These are phyloP conservation scores for Nicotiana undulata DNA, from an alignment of 257 asterid genomes.

Conservation along the genomic window DNA sequence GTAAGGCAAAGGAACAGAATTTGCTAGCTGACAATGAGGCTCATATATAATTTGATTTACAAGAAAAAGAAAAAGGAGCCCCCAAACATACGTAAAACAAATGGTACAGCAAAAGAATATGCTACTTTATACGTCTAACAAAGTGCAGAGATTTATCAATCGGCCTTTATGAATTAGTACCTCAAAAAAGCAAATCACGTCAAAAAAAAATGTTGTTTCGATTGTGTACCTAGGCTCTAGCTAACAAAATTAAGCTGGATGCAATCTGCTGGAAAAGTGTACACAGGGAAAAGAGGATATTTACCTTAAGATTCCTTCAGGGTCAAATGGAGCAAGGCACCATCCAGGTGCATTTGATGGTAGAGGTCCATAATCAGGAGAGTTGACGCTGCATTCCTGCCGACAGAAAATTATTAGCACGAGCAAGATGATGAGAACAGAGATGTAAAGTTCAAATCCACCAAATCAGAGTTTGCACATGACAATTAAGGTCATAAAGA, in stretches of 20 bases:
- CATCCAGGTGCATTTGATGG: conserved; percentile 79
- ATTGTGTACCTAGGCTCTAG: background rate
- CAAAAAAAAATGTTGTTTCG: background rate
- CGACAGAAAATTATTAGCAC: background rate
- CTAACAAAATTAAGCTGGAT: background rate
- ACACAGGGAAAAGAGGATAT: conserved; percentile 3
- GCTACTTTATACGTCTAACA: background rate
- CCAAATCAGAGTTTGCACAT: conserved; percentile 3
- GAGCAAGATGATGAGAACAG: background rate
- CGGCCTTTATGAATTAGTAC: background rate
- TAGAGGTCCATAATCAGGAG: conserved; percentile 87
- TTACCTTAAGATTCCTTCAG: conserved; percentile 87
- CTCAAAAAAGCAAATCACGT: background rate
- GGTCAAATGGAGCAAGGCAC: conserved; percentile 95
- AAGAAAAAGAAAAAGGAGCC: conserved; percentile 2
- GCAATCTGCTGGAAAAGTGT: background rate
- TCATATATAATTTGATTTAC: background rate
- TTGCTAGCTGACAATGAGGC: background rate
- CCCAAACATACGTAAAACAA: background rate
- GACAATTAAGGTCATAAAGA: conserved; percentile 2
- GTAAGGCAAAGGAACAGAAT: conserved; percentile 4
- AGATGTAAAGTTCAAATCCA: conserved; percentile 2
- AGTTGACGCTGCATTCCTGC: conserved; percentile 80
- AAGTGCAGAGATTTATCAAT: background rate
- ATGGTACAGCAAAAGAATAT: background rate